Conservation (phyloP, 1,139 yeast species). For the Lodderomyces theae region DNA sequence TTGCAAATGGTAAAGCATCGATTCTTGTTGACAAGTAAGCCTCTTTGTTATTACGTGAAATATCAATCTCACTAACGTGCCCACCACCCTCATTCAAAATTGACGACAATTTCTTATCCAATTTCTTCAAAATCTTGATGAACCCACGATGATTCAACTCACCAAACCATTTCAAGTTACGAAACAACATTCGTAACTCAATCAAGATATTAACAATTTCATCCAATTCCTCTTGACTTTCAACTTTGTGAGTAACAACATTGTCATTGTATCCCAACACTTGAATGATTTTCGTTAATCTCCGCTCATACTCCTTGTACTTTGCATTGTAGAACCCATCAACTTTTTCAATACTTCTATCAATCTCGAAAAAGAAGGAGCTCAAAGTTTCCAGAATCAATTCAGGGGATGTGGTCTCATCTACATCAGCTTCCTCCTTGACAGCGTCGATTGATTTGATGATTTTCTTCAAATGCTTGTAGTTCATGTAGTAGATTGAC, state of each 20-base stretch:
- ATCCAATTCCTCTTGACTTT: slow-evolving; percentile 62
- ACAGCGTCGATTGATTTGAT: slow-evolving; percentile 53
- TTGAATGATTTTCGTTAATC: slow-evolving; percentile 51
- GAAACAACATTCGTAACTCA: slow-evolving; percentile 72
- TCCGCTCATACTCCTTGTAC: slow-evolving; percentile 67
- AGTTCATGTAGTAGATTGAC: slow-evolving; percentile 77
- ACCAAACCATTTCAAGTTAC: slow-evolving; percentile 90
- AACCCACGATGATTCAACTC: slow-evolving; percentile 91
- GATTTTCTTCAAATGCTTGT: slow-evolving; percentile 77
- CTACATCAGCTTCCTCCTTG: slow-evolving; percentile 26
- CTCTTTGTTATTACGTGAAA: slow-evolving; percentile 63
- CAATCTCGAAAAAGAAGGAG: slow-evolving; percentile 74
- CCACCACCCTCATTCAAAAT: slow-evolving; percentile 17
- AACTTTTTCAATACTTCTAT: slow-evolving; percentile 78
- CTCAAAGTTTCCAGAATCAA: slow-evolving; percentile 41
- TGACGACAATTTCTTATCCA: slow-evolving; percentile 70
- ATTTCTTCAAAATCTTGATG: slow-evolving; percentile 81
- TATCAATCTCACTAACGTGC: slow-evolving; percentile 14
- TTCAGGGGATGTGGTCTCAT: slow-evolving; percentile 20
- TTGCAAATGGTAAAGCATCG: slow-evolving; percentile 74
- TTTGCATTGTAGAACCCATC: slow-evolving; percentile 75
- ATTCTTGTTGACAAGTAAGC: slow-evolving; percentile 69
- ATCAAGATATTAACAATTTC: slow-evolving; percentile 74
- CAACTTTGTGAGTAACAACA: slow-evolving; percentile 31
- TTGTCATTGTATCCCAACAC: slow-evolving; percentile 31